These are phyloP conservation scores for Syncephalastrum sp. DNA, from an alignment of 371 early-diverging fungal species.

Conservation along the genomic window DNA sequence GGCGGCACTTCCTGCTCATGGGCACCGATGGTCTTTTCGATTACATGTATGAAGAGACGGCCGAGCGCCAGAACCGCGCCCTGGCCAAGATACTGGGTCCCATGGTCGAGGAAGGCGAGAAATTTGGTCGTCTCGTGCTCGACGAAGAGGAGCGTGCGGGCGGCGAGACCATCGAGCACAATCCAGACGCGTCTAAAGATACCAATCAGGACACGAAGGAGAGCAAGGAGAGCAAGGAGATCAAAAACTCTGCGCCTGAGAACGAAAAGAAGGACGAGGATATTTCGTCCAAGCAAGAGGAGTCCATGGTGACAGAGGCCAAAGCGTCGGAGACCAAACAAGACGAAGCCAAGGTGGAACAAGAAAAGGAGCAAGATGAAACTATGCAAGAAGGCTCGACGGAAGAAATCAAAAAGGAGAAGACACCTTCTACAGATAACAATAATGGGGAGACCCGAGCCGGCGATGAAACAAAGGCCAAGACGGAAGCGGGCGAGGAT, in stretches of 20 bases:
- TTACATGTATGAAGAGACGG: slow-evolving; percentile 53
- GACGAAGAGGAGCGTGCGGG: slow-evolving; percentile 32
- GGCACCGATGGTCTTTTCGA: slow-evolving; percentile 52
- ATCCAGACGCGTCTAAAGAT: slow-evolving; percentile 8
- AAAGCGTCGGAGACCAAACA: not conserved
- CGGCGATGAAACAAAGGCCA: not conserved
- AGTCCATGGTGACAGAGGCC: not conserved
- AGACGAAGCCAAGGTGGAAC: not conserved
- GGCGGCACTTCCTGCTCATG: slow-evolving; percentile 50
- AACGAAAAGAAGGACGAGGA: slow-evolving; percentile 1
- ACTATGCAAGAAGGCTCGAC: not conserved
- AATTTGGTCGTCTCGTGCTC: slow-evolving; percentile 36
- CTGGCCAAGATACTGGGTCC: slow-evolving; percentile 45
- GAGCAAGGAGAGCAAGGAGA: not conserved
- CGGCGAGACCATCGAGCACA: slow-evolving; percentile 35
- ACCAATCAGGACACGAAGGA: not conserved
- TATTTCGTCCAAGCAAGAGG: not conserved
- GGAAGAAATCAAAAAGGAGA: slow-evolving; percentile 6
- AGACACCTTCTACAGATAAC: not conserved
- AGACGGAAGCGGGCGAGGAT: slow-evolving; percentile 5
- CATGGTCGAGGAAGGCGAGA: slow-evolving; percentile 54
- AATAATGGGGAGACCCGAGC: not conserved
- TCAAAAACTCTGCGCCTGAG: not conserved
- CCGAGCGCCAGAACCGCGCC: slow-evolving; percentile 48
- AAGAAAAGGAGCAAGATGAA: not conserved